A percentile compares a stretch with the other conserved stretches of the same genome.
Conservation (phyloP, 2,329 filamentous ascomycete species). For the Teratosphaeriaceae sp. region DNA sequence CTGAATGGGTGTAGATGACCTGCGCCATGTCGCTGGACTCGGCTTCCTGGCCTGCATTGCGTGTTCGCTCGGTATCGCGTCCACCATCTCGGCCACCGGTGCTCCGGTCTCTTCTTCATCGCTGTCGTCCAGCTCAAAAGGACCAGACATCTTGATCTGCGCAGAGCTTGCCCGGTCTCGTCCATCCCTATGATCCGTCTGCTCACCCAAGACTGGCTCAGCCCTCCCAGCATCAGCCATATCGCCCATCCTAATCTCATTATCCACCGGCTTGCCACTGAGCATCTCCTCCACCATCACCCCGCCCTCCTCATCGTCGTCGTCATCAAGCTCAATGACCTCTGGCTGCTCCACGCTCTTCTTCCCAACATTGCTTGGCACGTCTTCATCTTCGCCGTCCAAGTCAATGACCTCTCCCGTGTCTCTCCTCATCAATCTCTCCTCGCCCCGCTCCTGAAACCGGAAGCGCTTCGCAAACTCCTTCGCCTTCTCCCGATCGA, state of each 20-base stretch:
- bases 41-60: background rate
- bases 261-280: constrained; percentile 3
- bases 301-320: constrained; percentile 16
- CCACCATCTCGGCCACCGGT: background rate
- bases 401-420: constrained; percentile 42
- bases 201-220: constrained; percentile 31
- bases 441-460: constrained; percentile 48
- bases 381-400: constrained; percentile 30
- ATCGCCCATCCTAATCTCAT: constrained; percentile 32
- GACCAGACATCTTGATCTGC: constrained; percentile 1
- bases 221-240: constrained; percentile 38
- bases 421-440: constrained; percentile 52
- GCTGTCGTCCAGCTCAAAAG: constrained; percentile 12
- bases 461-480: constrained; percentile 53
- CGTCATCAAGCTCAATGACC: constrained; percentile 25
- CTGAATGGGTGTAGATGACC: constrained; percentile 1
- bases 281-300: constrained; percentile 1
- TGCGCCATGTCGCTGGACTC: background rate
- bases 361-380: background rate
- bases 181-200: constrained; percentile 9
- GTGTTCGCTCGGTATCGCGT: background rate
- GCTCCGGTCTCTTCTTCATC: constrained; percentile 5
- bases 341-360: constrained; percentile 26
- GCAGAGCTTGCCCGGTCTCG: constrained; percentile 4
- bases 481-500: constrained; percentile 51